These are phyloP conservation scores for Naumovozyma dairenensis DNA, from an alignment of 805 yeast genomes.

Conservation along the genomic window DNA sequence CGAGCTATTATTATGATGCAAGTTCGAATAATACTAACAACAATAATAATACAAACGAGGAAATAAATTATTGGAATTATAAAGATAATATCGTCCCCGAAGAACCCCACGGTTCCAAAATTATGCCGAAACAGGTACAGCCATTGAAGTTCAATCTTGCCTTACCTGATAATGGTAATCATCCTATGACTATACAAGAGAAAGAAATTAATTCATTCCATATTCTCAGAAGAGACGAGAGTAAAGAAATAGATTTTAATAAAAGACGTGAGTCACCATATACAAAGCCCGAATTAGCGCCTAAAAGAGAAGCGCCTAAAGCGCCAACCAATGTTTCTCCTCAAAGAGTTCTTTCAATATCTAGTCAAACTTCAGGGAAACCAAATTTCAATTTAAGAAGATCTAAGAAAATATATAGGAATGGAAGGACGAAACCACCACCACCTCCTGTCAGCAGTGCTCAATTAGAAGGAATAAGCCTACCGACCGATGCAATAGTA, in stretches of 20 bases:
- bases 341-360: slow-evolving; percentile 11
- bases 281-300: slow-evolving; percentile 47
- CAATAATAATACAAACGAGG: slow-evolving; percentile 12
- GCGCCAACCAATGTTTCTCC: slow-evolving; percentile 39
- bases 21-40: slow-evolving; percentile 2
- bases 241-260: slow-evolving; percentile 72
- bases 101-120: slow-evolving; percentile 9
- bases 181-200: no score
- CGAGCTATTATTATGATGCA: slow-evolving; percentile 25
- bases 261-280: slow-evolving; percentile 70
- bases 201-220: slow-evolving; percentile 60
- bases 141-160: slow-evolving; percentile 2
- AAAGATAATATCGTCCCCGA: slow-evolving; percentile 15
- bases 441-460: slow-evolving; percentile 12
- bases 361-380: slow-evolving; percentile 9
- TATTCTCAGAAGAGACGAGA: slow-evolving; percentile 53
- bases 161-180: slow-evolving; percentile 4
- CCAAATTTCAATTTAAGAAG: slow-evolving; percentile 10
- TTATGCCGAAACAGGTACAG: slow-evolving; percentile 4
- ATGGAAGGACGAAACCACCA: slow-evolving; percentile 7
- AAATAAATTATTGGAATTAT: slow-evolving; percentile 22
- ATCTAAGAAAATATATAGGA: slow-evolving; percentile 8
- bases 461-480: slow-evolving; percentile 7
- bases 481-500: slow-evolving; percentile 18
- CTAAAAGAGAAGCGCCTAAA: slow-evolving; percentile 63